Evolutionary conservation across 2,329 filamentous ascomycete species (phyloP).

Genomic region (Penicillium digitatum): DNA sequence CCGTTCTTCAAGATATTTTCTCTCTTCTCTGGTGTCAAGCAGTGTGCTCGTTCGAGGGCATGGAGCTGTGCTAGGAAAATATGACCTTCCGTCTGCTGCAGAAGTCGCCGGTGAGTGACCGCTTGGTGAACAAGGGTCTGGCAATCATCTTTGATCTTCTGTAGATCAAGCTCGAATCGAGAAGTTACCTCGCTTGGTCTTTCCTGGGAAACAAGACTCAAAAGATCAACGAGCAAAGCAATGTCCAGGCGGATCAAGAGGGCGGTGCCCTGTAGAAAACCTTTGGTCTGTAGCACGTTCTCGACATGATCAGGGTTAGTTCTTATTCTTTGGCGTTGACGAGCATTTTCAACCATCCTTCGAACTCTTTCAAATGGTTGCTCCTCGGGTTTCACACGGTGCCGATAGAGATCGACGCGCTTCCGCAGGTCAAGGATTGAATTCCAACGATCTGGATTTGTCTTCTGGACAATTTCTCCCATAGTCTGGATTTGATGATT

Average conservation of each 20-base stretch:
- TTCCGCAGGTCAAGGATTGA: slow-evolving; percentile 27
- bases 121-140: slow-evolving; percentile 42
- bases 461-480: slow-evolving; percentile 16
- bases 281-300: slow-evolving; percentile 36
- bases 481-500: slow-evolving; percentile 26
- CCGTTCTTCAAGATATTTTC: slow-evolving; percentile 7
- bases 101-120: slow-evolving; percentile 30
- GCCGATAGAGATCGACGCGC: slow-evolving; percentile 30
- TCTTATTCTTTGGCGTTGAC: slow-evolving; percentile 23
- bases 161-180: slow-evolving; percentile 27
- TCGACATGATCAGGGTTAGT: slow-evolving; percentile 25
- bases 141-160: slow-evolving; percentile 40
- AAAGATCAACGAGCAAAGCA: slow-evolving; percentile 46
- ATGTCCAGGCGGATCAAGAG: slow-evolving; percentile 51
- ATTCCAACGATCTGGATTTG: slow-evolving; percentile 24
- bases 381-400: slow-evolving; percentile 35
- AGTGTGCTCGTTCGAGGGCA: slow-evolving; percentile 39
- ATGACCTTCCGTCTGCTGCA: slow-evolving; percentile 50
- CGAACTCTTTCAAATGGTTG: slow-evolving; percentile 40
- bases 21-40: background rate
- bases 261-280: slow-evolving; percentile 42
- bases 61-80: slow-evolving; percentile 51
- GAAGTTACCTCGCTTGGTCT: background rate
- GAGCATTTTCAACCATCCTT: slow-evolving; percentile 34
- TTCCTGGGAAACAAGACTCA: slow-evolving; percentile 21